Evolutionary conservation across 257 asterid genomes (phyloP), one percentile per base, ranked within the genome.

Genomic region (Hygrophila difformis): DNA sequence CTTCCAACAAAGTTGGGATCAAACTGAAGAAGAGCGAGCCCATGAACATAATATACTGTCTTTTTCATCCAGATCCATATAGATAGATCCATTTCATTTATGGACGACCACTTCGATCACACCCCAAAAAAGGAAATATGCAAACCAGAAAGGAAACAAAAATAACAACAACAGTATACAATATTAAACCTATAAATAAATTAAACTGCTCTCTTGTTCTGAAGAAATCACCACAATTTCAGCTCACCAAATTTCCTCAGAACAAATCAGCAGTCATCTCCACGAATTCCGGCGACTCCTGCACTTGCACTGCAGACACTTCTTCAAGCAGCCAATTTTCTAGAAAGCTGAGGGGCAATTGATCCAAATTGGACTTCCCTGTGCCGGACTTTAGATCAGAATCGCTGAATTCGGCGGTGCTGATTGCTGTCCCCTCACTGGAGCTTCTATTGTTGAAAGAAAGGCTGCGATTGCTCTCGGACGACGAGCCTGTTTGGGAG

Each of bases 261-360:
- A 78, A 78, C 91, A 85, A 72, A 60, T 73, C 82, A 67, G 85
- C 72, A 78, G 91, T 78, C 74, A 75, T 69, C 31, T 75, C 74
- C 83, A 80, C 61, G 60, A 77, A 63, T 41, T 77, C n/a, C 62
- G 67, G 69, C 89, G 18, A n/a, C n/a, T 50, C 86, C 22, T 69
- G 87, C 28, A 77, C 81, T 31, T 75, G 91, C 28, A 60, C 79
- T 11, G 36, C 53, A 3, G 7, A 26, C 7, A 60, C 73, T 22
- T 74, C 88, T 46, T 78, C 88, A 39, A 78, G 44, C 1, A 78
- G 66, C 88, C 88, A 78, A 16, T 71, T 78, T 69, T 78, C 88
- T 52, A 78, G 39, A 55, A 78, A 39, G 8, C 72, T 38, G 2
- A 78, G 53, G 28, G 83, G 83, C 62, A 63, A 56, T 44, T 63